Evolutionary conservation across 192 early-diverging fungal genomes (phyloP).

Genomic region (Backusella morwellensis): DNA sequence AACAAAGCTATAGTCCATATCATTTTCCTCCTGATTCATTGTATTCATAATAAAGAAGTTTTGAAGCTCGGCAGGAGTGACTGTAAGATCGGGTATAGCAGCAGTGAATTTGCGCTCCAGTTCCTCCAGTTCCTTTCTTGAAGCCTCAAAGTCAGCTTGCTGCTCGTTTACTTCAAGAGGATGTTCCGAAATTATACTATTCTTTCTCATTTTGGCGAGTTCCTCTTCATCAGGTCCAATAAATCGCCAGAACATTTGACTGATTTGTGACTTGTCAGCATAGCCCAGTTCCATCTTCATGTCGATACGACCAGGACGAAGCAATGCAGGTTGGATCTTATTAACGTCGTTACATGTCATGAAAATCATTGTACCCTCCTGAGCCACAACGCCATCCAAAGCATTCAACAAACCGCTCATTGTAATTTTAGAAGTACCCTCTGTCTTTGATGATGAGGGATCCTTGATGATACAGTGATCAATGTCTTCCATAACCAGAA

Average conservation of each 20-base stretch:
- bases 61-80: slow-evolving; percentile 31
- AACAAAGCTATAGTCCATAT: neutral
- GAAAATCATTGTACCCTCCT: slow-evolving; percentile 50
- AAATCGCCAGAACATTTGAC: slow-evolving; percentile 37
- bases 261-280: slow-evolving; percentile 44
- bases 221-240: slow-evolving; percentile 7
- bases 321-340: slow-evolving; percentile 45
- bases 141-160: neutral
- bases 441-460: slow-evolving; percentile 18
- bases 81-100: slow-evolving; percentile 12
- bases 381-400: slow-evolving; percentile 50
- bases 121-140: neutral
- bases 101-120: neutral
- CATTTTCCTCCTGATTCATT: neutral
- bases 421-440: slow-evolving; percentile 20
- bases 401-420: slow-evolving; percentile 50
- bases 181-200: neutral
- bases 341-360: slow-evolving; percentile 50
- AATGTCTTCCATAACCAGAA: slow-evolving; percentile 55
- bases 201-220: neutral
- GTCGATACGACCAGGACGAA: slow-evolving; percentile 55
- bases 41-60: slow-evolving; percentile 32
- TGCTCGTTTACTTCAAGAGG: neutral
- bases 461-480: slow-evolving; percentile 29
- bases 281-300: slow-evolving; percentile 50